phyloP scores from a whole-genome alignment of 148 eudicot species.

The Polygonum maritimum region DNA sequence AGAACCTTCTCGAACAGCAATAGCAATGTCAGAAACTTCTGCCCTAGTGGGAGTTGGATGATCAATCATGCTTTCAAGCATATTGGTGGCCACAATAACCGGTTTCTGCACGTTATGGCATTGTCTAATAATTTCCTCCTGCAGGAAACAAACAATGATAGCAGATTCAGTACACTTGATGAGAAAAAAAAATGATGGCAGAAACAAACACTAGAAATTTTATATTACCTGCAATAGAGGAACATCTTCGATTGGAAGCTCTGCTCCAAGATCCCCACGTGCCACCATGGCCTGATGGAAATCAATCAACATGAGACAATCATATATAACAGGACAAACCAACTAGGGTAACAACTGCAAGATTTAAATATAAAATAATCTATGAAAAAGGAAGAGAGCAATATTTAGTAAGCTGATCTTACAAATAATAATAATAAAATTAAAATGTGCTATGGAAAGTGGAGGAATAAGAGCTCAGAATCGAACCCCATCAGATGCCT shows the following conservation, averaged over 20 bases:
- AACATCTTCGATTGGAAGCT: constrained; percentile 98
- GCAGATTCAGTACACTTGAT: background rate
- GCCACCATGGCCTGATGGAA: constrained; percentile 89
- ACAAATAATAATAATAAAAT: background rate
- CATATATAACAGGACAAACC: background rate
- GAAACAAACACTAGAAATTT: constrained; percentile 6
- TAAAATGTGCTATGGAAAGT: background rate
- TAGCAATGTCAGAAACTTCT: constrained; percentile 99
- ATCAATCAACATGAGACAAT: background rate
- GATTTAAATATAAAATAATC: background rate
- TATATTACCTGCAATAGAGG: constrained; percentile 96
- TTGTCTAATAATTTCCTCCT: constrained; percentile 11
- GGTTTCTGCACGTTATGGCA: constrained; percentile 7
- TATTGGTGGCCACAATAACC: constrained; percentile 58
- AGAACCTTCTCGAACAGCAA: constrained; percentile 94
- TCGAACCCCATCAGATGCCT: constrained; percentile 95
- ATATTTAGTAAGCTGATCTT: background rate
- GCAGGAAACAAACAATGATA: background rate
- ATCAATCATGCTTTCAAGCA: constrained; percentile 98
- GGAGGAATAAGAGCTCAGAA: background rate
- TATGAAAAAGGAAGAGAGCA: background rate
- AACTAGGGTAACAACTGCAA: background rate
- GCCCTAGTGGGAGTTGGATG: constrained; percentile 98
- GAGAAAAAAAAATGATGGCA: background rate
- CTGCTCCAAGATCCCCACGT: constrained; percentile 99